These are phyloP conservation scores for Pestalotiopsis sp. DNA, from an alignment of 2,329 filamentous ascomycete genomes.

Conservation along the genomic window DNA sequence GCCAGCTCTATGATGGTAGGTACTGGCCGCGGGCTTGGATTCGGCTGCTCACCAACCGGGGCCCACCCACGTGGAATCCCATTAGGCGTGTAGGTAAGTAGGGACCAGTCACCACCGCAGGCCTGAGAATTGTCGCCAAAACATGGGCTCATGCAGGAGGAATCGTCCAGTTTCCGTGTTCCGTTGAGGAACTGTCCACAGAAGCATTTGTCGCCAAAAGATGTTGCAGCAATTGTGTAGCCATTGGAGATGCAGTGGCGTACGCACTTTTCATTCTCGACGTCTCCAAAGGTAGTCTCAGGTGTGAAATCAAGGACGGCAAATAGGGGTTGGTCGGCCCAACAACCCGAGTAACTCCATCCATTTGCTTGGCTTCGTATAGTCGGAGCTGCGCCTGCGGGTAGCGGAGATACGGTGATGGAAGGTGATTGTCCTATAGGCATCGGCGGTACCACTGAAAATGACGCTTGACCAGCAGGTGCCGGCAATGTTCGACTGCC, in stretches of 20 bases:
- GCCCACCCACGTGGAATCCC: conserved; percentile 37
- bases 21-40: conserved; percentile 24
- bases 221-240: conserved; percentile 50
- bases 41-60: conserved; percentile 29
- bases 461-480: not conserved
- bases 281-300: conserved; percentile 17
- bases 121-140: conserved; percentile 48
- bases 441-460: not conserved
- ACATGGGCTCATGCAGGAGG: conserved; percentile 51
- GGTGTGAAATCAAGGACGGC: conserved; percentile 24
- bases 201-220: conserved; percentile 51
- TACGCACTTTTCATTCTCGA: conserved; percentile 43
- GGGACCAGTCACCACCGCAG: conserved; percentile 53
- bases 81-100: conserved; percentile 47
- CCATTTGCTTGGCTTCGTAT: conserved; percentile 24
- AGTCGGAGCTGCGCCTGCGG: conserved; percentile 16
- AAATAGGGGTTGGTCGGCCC: conserved; percentile 28
- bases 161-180: conserved; percentile 45
- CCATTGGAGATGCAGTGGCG: conserved; percentile 49
- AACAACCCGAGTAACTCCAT: conserved; percentile 35
- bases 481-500: not conserved
- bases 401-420: not conserved
- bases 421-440: not conserved
- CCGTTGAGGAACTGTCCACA: conserved; percentile 46
- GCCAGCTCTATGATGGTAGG: conserved; percentile 26